Evolutionary conservation across 2,329 filamentous ascomycete genomes (phyloP), one percentile per base, ranked within the genome.

Genomic region (Aureobasidium lini): DNA sequence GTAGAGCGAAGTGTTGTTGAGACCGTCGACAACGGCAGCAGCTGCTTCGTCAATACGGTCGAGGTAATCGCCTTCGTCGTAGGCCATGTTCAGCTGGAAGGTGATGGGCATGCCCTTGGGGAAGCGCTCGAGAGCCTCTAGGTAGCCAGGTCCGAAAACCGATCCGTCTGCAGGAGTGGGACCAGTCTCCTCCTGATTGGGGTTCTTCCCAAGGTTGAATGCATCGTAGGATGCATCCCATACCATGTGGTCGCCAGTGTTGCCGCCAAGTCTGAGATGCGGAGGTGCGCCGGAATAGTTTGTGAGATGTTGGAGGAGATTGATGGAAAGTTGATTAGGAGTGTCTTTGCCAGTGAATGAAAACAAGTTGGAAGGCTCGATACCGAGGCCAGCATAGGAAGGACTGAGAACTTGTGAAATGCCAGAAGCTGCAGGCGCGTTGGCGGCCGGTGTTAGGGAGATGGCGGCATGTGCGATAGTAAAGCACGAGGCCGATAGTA

Each of bases 351-450:
- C 78, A 11, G 76, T 79, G 66, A 78, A 81, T 53, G 77, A 77
- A 68, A 77, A 80, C 7, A 81, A 70, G 62, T 80, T 80, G 18
- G 77, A 79, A 29, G 78, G 75, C 69, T 81, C 79, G 62, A 81
- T 80, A 46, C 79, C 78, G 61, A 80, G 78, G 60, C 77, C 77
- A 9, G 76, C 77, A 64, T 76, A 80, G 1, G 75, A 76, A 8
- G 74, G 72, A 64, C 73, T 69, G 60, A 80, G 62, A 36, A 69
- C 66, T 37, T 68, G 65, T 6, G 71, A 75, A 37, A 72, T 67
- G 40, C 62, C 59, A 34, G 65, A 66, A 44, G 61, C 62, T n/a
- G 44, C 32, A 9, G 70, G 63, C 6, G 71, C 68, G 23, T 62
- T 68, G n/a, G 65, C 60, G 6, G 67, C 62, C 29, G 69, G 66